Conservation (phyloP, 345 rosid species). For the Eutrema japonicum region DNA sequence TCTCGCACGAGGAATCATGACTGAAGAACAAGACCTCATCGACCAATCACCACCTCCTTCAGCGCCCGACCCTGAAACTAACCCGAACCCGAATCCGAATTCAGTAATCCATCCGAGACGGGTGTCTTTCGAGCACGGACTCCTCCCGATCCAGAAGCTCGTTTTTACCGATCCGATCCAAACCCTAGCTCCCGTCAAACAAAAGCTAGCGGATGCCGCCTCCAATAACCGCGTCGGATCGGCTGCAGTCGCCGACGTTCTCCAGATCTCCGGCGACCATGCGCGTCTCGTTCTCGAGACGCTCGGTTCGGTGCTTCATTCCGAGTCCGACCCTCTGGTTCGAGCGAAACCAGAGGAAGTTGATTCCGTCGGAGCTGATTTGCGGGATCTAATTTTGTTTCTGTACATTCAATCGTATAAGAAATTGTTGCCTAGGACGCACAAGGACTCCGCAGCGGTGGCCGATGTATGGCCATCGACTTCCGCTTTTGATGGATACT, state of each 20-base stretch:
- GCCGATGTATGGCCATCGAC: constrained; percentile 99
- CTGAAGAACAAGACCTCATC: constrained; percentile 49
- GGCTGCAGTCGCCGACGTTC: constrained; percentile 66
- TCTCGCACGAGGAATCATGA: constrained; percentile 48
- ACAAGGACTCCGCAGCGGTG: constrained; percentile 90
- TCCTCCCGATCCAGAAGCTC: constrained; percentile 91
- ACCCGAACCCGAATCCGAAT: constrained; percentile 48
- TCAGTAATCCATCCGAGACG: constrained; percentile 79
- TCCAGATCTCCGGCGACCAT: constrained; percentile 89
- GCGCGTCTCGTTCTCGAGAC: constrained; percentile 88
- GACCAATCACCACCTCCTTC: constrained; percentile 58
- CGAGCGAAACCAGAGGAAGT: constrained; percentile 55
- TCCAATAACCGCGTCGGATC: constrained; percentile 63
- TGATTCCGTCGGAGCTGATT: constrained; percentile 79
- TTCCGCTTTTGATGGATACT: constrained; percentile 94
- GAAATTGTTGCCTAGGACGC: constrained; percentile 85
- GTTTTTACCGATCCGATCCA: constrained; percentile 84
- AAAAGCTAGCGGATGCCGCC: constrained; percentile 51
- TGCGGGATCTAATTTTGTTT: constrained; percentile 80
- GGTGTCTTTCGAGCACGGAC: constrained; percentile 95
- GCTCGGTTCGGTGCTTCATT: constrained; percentile 83
- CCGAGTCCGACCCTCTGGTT: constrained; percentile 76
- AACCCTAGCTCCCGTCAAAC: constrained; percentile 71
- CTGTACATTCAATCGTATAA: constrained; percentile 94
- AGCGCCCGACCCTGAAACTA: constrained; percentile 48